phyloP scores from a whole-genome alignment of 768 basidiomycete species.

The Pleurotus citrinopileatus region DNA sequence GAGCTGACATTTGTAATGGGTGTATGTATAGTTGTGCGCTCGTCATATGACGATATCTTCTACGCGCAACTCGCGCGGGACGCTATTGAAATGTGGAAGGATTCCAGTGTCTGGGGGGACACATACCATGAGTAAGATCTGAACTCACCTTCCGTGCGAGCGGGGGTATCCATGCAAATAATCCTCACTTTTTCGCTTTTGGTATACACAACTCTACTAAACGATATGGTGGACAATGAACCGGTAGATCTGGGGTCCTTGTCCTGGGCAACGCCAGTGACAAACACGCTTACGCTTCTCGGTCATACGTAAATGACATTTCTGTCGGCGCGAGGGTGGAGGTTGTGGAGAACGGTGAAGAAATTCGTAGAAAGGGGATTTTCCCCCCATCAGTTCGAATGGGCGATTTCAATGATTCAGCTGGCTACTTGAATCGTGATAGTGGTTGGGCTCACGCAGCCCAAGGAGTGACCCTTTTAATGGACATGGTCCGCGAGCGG shows the following conservation, averaged over 20 bases:
- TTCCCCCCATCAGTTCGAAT: conserved; percentile 44
- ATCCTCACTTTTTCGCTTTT: neutral
- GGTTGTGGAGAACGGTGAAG: conserved; percentile 31
- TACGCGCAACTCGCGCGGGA: conserved; percentile 72
- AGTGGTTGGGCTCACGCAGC: conserved; percentile 86
- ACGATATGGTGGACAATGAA: too few species aligned
- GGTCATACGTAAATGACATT: conserved; percentile 62
- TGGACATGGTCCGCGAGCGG: conserved; percentile 50
- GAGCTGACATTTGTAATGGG: neutral
- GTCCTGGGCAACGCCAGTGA: conserved; percentile 42
- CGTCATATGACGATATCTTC: conserved; percentile 66
- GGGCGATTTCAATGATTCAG: conserved; percentile 30
- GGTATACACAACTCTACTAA: too few species aligned
- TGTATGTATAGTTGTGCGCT: conserved; percentile 60
- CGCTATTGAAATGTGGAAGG: conserved; percentile 75
- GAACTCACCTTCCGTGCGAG: conserved; percentile 14
- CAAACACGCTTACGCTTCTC: conserved; percentile 41
- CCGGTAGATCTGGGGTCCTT: conserved; percentile 64
- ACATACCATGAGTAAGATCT: conserved; percentile 77
- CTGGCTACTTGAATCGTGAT: conserved; percentile 71
- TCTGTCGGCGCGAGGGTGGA: conserved; percentile 51
- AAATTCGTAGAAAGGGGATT: conserved; percentile 33
- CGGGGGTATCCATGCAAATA: neutral
- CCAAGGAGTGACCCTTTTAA: conserved; percentile 56
- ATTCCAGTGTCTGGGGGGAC: conserved; percentile 60